Evolutionary conservation across 257 asterid genomes (phyloP), one percentile per base, ranked within the genome.

Genomic region (Primulina eburnea): DNA sequence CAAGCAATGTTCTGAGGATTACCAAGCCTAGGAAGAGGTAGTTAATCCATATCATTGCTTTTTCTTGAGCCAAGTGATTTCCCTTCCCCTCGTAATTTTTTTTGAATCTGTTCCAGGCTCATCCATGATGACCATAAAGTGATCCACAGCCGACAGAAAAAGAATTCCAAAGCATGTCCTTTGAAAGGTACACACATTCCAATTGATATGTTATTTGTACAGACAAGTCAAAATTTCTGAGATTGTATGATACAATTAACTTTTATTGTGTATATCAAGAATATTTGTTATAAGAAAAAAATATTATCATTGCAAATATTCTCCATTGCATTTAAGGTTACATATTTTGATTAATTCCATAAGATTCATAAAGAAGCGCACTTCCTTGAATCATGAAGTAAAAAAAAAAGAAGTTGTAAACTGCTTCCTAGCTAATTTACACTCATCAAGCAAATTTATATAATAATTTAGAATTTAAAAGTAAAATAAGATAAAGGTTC

Each of bases 191-290:
- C 84, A 78, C 86, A 86, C 82, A 78, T 89, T 71, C 96, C 97
- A 7, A 93, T 93, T 47, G 89, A 93, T 71, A 70, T 60, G 64
- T 93, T 90, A 82, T 93, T 93, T 71, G 72, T 80, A 7, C 90
- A 87, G 74, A 75, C 79, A 20, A 81, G 72, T 77, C 88, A 79
- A 71, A 76, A 83, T 60, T 74, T 79, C 56, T 92, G 82, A 83
- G 61, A 43, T 52, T 62, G 20, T 68, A 30, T 21, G 6, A 26
- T 11, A 24, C 1, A n/a, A 28, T 73, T 3, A 3, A 38, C 3
- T 3, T 33, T 43, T 68, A 38, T 69, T 33, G 56, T 43, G 12
- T 68, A 26, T 69, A 40, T 20, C 43, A 52, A 18, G 6, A 35
- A 26, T 37, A 14, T 12, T 40, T 32, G 4, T 4, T 71, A 63